phyloP scores from a whole-genome alignment of 352 stramenopile species.

The Phytophthora chlamydospora region DNA sequence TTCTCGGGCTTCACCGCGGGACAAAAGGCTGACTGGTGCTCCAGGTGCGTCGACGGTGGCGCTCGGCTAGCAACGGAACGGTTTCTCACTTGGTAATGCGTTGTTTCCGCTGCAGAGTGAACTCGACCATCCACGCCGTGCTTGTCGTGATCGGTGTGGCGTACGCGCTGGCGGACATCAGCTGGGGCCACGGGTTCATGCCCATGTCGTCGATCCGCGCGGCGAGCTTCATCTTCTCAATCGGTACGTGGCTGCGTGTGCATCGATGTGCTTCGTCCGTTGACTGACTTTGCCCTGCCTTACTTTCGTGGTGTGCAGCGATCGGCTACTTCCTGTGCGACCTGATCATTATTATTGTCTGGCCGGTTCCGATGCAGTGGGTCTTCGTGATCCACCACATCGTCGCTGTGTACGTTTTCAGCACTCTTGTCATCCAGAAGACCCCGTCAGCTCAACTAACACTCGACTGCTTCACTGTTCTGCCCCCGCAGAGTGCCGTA shows the following conservation, averaged over 20 bases:
- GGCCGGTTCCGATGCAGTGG: conserved; percentile 76
- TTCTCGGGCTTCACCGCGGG: conserved; percentile 64
- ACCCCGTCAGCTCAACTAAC: not conserved
- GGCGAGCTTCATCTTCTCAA: conserved; percentile 85
- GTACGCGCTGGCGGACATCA: conserved; percentile 69
- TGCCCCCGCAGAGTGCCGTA: conserved; percentile 61
- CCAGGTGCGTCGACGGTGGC: conserved; percentile 45
- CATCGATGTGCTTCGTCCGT: not conserved
- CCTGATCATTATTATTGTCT: conserved; percentile 81
- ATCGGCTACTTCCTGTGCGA: conserved; percentile 86
- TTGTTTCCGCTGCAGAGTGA: conserved; percentile 52
- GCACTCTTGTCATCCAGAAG: not conserved
- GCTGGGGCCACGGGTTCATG: conserved; percentile 66
- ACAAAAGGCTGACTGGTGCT: conserved; percentile 87
- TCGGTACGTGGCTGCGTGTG: conserved; percentile 40
- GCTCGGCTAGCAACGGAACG: not conserved
- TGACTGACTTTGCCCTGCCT: conserved; percentile 8
- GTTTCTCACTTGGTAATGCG: not conserved
- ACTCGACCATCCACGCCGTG: conserved; percentile 80
- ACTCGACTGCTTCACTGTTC: not conserved
- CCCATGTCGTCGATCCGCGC: conserved; percentile 76
- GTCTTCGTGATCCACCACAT: conserved; percentile 84
- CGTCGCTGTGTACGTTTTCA: conserved; percentile 72
- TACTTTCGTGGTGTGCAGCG: conserved; percentile 41
- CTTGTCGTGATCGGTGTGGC: conserved; percentile 67